Base-by-base conservation (phyloP, 2,329 filamentous ascomycete genomes). In the Sclerotinia glacialis region DNA sequence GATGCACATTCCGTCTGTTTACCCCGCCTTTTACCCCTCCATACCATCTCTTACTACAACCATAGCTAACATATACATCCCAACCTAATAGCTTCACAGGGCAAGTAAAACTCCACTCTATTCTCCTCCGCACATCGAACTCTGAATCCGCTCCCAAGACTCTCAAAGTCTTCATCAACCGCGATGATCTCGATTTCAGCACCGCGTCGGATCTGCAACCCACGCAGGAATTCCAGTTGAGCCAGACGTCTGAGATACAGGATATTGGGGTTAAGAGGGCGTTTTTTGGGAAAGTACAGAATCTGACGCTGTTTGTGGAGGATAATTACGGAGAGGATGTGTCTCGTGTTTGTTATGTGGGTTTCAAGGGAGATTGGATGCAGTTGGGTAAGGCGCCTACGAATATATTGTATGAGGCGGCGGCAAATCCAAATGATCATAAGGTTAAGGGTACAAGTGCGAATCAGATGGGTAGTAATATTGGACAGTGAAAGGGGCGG, bases 321-420 rank as follows among this genome's bases (percentile, higher is more conserved):
- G 92, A 97, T 77, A 99, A 98, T 76, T 97, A 94, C 78, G 85
- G 87, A 72, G 85, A 86, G 14, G 91, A 96, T 65, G 87, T 89
- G 65, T 94, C 91, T 54, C 84, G 87, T 59, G 77, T 98, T 2
- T 88, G 83, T 69, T 99, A 97, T 79, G 70, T 98, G 66, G 95
- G 91, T 0, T 98, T 99, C 81, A 93, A 92, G 79, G 95, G 95
- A 31, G 92, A 97, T 79, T 98, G 92, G 83, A 95, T 95, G 85
- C 87, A 88, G 76, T 79, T 96, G 74, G 95, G 89, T 56, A 84
- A 89, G 65, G 92, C 94, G 76, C 93, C 95, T 0, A 82, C 90
- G 8, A 92, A 90, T 72, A 94, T 98, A 73, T 74, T 97, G 68
- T 99, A 98, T 78, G 95, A 99, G 83, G 90, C 93, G 23, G 94